Conservation (phyloP, 768 basidiomycete genomes). For the Zangia roseola region DNA sequence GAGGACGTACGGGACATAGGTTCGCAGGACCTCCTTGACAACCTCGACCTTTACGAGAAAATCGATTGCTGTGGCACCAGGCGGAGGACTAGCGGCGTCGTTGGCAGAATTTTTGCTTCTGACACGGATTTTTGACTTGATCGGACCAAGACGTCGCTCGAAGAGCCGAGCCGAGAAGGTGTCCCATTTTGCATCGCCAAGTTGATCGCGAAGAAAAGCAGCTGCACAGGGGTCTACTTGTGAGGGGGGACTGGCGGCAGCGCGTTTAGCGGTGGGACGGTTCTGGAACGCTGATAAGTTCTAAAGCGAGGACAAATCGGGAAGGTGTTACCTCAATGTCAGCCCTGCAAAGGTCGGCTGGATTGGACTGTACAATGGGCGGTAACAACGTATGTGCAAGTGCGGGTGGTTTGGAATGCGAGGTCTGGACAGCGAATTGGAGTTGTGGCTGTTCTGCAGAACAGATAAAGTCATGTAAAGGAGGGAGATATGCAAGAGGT, state of each 20-base stretch:
- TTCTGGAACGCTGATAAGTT: conserved; percentile 23
- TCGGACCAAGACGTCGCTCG: conserved; percentile 42
- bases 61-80: conserved; percentile 46
- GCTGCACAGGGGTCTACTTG: conserved; percentile 44
- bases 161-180: conserved; percentile 48
- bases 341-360: conserved; percentile 24
- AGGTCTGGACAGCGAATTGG: conserved; percentile 18
- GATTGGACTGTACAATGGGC: conserved; percentile 35
- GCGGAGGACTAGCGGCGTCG: conserved; percentile 23
- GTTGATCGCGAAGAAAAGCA: conserved; percentile 44
- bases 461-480: conserved; percentile 26
- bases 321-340: conserved; percentile 25
- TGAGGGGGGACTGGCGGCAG: conserved; percentile 17
- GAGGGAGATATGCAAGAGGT: conserved; percentile 25
- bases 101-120: conserved; percentile 31
- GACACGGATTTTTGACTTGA: conserved; percentile 37
- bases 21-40: conserved; percentile 48
- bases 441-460: conserved; percentile 14
- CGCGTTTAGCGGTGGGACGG: conserved; percentile 28
- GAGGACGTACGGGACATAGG: conserved; percentile 46
- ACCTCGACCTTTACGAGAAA: conserved; percentile 54
- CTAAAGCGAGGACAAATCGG: background rate
- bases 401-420: conserved; percentile 23
- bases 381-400: conserved; percentile 32
- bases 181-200: conserved; percentile 43